phyloP scores from a whole-genome alignment of 2,329 filamentous ascomycete species.

The Capronia coronata region DNA sequence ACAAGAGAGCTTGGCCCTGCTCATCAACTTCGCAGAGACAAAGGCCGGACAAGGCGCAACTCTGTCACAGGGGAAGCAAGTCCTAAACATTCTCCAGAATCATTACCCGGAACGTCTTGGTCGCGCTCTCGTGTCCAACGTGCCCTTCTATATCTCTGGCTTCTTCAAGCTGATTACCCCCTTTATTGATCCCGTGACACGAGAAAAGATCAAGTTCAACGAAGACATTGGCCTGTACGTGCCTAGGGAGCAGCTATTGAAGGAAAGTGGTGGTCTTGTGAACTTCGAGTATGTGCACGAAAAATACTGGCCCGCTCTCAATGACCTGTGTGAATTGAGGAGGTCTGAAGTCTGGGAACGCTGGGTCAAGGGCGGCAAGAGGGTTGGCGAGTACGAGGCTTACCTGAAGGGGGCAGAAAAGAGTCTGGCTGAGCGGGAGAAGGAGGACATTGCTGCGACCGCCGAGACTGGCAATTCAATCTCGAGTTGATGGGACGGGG shows the following conservation, averaged over 20 bases:
- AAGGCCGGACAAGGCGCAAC: slow-evolving; percentile 70
- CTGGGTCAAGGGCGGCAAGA: slow-evolving; percentile 74
- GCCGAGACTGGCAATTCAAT: background rate
- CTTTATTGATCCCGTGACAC: slow-evolving; percentile 91
- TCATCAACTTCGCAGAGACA: slow-evolving; percentile 86
- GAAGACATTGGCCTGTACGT: slow-evolving; percentile 80
- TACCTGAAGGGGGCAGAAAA: slow-evolving; percentile 68
- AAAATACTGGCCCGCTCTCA: slow-evolving; percentile 81
- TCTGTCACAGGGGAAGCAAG: slow-evolving; percentile 69
- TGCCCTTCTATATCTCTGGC: slow-evolving; percentile 82
- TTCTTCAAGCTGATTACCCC: slow-evolving; percentile 96
- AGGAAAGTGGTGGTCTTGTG: slow-evolving; percentile 67
- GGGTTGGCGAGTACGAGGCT: slow-evolving; percentile 77
- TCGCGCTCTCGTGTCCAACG: slow-evolving; percentile 81
- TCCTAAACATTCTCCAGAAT: slow-evolving; percentile 85
- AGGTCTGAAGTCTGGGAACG: slow-evolving; percentile 57
- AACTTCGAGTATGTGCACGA: slow-evolving; percentile 88
- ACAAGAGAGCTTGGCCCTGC: slow-evolving; percentile 76
- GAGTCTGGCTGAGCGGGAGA: slow-evolving; percentile 34
- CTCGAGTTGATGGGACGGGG: background rate
- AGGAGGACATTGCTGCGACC: slow-evolving; percentile 8
- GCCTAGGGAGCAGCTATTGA: slow-evolving; percentile 74
- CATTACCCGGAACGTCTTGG: slow-evolving; percentile 93
- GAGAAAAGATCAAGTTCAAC: slow-evolving; percentile 96
- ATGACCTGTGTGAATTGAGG: slow-evolving; percentile 61